These are phyloP conservation scores for Phytophthora pluvialis DNA, from an alignment of 352 stramenopile species.

Conservation along the genomic window DNA sequence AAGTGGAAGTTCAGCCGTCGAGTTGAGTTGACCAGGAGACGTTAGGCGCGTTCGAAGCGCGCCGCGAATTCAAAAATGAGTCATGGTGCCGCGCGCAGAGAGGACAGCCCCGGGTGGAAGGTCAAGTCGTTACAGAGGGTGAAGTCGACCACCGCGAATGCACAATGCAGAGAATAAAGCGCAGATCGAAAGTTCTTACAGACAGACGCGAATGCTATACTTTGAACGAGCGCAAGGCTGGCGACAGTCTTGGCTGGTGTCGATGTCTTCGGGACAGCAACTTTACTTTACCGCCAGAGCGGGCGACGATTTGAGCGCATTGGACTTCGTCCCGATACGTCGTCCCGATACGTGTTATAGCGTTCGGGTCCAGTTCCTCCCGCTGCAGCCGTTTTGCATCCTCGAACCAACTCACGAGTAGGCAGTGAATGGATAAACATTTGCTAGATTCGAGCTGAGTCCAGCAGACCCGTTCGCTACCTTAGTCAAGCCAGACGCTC, in stretches of 20 bases:
- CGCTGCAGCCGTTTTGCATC: too few relatives aligned
- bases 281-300: neutral
- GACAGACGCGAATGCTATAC: neutral
- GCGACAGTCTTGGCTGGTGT: neutral
- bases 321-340: neutral
- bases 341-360: too few relatives aligned
- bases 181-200: neutral
- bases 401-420: too few relatives aligned
- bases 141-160: neutral
- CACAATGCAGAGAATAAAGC: too few relatives aligned
- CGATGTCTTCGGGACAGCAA: neutral
- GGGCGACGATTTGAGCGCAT: neutral
- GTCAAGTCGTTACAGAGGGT: slow-evolving; percentile 3
- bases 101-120: slow-evolving; percentile 6
- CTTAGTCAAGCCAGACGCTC: neutral
- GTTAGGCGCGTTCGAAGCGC: neutral
- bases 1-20: too few relatives aligned
- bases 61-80: slow-evolving; percentile 13
- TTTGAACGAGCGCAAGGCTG: neutral
- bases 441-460: neutral
- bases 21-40: too few relatives aligned
- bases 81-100: neutral
- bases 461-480: neutral
- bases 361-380: too few relatives aligned
- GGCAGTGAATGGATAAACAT: neutral